Evolutionary conservation across 345 rosid species (phyloP).

Genomic region (Linum usitatissimum): DNA sequence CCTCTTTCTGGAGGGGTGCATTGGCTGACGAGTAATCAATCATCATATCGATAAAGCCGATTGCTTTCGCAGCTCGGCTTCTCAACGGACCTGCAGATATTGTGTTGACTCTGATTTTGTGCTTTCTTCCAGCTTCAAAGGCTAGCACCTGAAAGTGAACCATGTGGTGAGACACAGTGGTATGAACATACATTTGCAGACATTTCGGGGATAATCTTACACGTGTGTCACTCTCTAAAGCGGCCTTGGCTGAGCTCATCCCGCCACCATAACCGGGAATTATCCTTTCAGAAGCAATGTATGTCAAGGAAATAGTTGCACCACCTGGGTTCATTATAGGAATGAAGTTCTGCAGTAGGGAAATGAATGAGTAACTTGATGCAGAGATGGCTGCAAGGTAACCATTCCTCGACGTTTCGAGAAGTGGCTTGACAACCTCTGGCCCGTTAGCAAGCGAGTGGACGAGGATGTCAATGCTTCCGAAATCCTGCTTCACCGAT

Average conservation of each 20-base stretch:
- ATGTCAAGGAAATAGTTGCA: slow-evolving; percentile 4
- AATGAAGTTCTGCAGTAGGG: slow-evolving; percentile 3
- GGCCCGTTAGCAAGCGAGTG: slow-evolving; percentile 10
- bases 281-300: slow-evolving; percentile 11
- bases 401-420: slow-evolving; percentile 6
- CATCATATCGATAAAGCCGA: slow-evolving; percentile 10
- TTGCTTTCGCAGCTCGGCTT: slow-evolving; percentile 11
- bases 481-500: slow-evolving; percentile 7
- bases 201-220: background rate
- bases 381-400: slow-evolving; percentile 10
- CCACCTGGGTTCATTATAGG: slow-evolving; percentile 13
- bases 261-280: slow-evolving; percentile 11
- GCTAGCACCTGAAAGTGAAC: slow-evolving; percentile 3
- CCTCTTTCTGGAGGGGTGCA: slow-evolving; percentile 5
- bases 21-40: slow-evolving; percentile 5
- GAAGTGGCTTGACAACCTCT: slow-evolving; percentile 7
- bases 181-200: background rate
- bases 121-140: slow-evolving; percentile 10
- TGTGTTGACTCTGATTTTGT: slow-evolving; percentile 10
- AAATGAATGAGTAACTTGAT: slow-evolving; percentile 10
- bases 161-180: background rate
- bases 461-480: slow-evolving; percentile 8
- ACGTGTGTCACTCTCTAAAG: slow-evolving; percentile 8
- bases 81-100: slow-evolving; percentile 12
- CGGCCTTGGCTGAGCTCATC: slow-evolving; percentile 11